Evolutionary conservation across 2,329 filamentous ascomycete species (phyloP).

Genomic region (Apiospora arundinis): DNA sequence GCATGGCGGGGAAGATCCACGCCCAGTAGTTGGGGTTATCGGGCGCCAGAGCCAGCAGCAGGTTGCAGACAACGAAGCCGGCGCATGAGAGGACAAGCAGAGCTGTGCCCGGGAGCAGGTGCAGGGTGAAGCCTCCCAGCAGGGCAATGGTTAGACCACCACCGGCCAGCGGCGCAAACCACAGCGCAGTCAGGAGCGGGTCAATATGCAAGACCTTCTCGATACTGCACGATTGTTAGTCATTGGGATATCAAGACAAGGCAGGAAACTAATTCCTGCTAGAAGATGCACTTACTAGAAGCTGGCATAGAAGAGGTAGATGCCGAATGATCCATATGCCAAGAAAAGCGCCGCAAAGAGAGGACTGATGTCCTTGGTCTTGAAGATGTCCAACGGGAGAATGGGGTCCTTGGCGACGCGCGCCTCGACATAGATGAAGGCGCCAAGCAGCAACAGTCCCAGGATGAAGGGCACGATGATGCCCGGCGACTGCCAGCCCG

Average conservation of each 20-base stretch:
- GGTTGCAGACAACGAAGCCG: conserved; percentile 59
- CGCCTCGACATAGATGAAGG: conserved; percentile 71
- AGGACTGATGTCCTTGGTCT: conserved; percentile 68
- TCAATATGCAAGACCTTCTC: conserved; percentile 60
- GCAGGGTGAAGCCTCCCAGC: conserved; percentile 66
- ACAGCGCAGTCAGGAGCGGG: conserved; percentile 68
- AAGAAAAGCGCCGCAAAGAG: conserved; percentile 66
- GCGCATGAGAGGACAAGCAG: conserved; percentile 65
- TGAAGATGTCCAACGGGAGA: conserved; percentile 71
- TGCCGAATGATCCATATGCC: conserved; percentile 69
- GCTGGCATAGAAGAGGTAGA: conserved; percentile 72
- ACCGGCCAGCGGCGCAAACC: conserved; percentile 69
- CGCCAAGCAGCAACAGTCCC: conserved; percentile 62
- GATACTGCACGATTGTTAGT: conserved; percentile 49
- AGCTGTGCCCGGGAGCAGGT: conserved; percentile 65
- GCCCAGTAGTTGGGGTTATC: conserved; percentile 67
- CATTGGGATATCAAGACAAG: conserved; percentile 22
- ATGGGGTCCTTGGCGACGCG: conserved; percentile 71
- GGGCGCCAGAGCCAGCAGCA: conserved; percentile 69
- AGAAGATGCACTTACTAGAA: conserved; percentile 27
- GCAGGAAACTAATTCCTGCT: background rate
- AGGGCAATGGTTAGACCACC: conserved; percentile 70
- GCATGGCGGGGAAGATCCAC: conserved; percentile 73
- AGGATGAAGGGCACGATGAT: conserved; percentile 62
- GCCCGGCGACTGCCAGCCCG: conserved; percentile 11